Base-by-base conservation (phyloP, 2,329 filamentous ascomycete genomes). In the Chrysosphaeria jannelii region DNA sequence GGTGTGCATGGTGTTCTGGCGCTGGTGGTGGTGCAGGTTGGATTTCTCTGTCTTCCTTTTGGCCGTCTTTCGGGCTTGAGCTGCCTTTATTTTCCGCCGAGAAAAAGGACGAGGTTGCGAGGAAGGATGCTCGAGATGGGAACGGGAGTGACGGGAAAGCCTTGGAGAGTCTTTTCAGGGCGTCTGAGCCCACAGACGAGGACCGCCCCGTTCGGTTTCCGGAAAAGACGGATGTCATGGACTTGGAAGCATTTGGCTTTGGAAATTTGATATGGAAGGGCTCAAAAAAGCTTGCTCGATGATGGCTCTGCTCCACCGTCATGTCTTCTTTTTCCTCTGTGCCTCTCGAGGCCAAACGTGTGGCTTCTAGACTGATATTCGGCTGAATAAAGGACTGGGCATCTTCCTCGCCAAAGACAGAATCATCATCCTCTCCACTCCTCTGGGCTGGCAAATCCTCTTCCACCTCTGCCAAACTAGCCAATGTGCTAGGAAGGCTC, bases 381-480 rank as follows among this genome's bases (percentile, higher is more conserved):
- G 57, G 56, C 35, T 60, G 58, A 23, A 67, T 47, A 21, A 64
- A 48, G 6, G 57, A 58, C 31, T 60, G 55, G 4, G 53, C 59
- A 31, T 56, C 56, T 27, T 54, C 45, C 21, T 55, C 50, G 22
- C 45, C 43, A 14, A 47, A 46, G 14, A 34, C 27, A 19, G 22
- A 27, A 11, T 10, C 27, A 20, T 44, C 44, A 19, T 49, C 47
- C 14, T 23, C 5, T n/a, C n/a, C n/a, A n/a, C n/a, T n/a, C n/a
- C n/a, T n/a, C n/a, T n/a, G n/a, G n/a, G n/a, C n/a, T n/a, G n/a
- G n/a, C n/a, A n/a, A n/a, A n/a, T n/a, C n/a, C n/a, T n/a, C n/a
- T n/a, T n/a, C n/a, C n/a, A n/a, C n/a, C n/a, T n/a, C n/a, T n/a
- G n/a, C n/a, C n/a, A n/a, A n/a, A n/a, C n/a, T n/a, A n/a, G n/a